A percentile compares a stretch with the other conserved stretches of the same genome.
phyloP scores from a whole-genome alignment of 2,329 filamentous ascomycete genomes.

The Cladosporium sp. region DNA sequence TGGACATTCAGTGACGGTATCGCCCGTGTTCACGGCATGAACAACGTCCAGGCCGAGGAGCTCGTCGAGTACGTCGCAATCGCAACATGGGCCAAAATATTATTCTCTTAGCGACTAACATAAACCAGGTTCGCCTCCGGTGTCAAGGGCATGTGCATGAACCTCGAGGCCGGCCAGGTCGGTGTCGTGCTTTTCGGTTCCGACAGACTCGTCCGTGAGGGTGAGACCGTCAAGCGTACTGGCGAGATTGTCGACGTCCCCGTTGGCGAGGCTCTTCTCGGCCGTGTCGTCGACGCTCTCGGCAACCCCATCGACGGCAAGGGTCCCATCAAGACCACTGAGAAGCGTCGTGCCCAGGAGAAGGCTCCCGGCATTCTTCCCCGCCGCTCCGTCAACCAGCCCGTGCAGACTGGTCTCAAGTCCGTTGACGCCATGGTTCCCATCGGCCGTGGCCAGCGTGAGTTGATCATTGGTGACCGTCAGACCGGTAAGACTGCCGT shows the following conservation, averaged over 20 bases:
- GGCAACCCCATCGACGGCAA: constrained; percentile 99
- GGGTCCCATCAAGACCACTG: constrained; percentile 87
- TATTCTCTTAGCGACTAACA: constrained; percentile 11
- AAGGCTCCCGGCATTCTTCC: constrained; percentile 99
- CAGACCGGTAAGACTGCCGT: constrained; percentile 99
- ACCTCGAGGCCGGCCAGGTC: constrained; percentile 99
- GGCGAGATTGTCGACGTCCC: constrained; percentile 98
- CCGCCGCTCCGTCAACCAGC: constrained; percentile 94
- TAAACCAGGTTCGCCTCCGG: constrained; percentile 85
- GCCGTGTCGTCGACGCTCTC: constrained; percentile 96
- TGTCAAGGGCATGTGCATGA: constrained; percentile 99
- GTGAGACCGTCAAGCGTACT: constrained; percentile 99
- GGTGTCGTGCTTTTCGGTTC: constrained; percentile 99
- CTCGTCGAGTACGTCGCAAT: constrained; percentile 83
- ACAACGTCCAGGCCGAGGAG: constrained; percentile 99
- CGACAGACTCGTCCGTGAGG: constrained; percentile 99
- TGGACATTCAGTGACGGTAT: constrained; percentile 85
- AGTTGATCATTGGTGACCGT: constrained; percentile 99
- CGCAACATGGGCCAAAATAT: constrained; percentile 14
- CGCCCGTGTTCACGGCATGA: constrained; percentile 98
- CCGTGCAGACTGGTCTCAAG: constrained; percentile 99
- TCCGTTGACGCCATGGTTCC: constrained; percentile 99
- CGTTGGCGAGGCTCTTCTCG: constrained; percentile 86
- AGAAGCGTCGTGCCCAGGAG: constrained; percentile 94
- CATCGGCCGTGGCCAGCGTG: constrained; percentile 99